phyloP scores from a whole-genome alignment of 805 yeast genomes.

The Zygotorulaspora florentina region DNA sequence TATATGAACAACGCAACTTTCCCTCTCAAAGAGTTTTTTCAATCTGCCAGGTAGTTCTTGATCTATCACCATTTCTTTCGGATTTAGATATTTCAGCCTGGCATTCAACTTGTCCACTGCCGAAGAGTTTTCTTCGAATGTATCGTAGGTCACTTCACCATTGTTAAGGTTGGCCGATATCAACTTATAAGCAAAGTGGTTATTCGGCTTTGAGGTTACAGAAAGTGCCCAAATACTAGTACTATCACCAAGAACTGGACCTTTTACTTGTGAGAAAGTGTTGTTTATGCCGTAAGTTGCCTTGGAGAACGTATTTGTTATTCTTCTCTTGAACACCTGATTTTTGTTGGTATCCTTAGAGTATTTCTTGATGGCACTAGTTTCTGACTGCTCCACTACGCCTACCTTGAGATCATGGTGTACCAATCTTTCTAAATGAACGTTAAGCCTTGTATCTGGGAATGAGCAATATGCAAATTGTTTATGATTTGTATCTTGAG shows the following conservation, averaged over 20 bases:
- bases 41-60: conserved; percentile 17
- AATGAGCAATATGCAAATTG: conserved; percentile 80
- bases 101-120: conserved; percentile 66
- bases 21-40: conserved; percentile 38
- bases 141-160: conserved; percentile 73
- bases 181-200: conserved; percentile 14
- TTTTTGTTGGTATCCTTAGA: conserved; percentile 41
- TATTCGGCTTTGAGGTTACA: conserved; percentile 2
- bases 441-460: conserved; percentile 70
- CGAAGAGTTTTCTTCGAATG: conserved; percentile 52
- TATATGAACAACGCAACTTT: conserved; percentile 25
- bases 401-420: conserved; percentile 77
- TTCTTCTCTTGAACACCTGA: conserved; percentile 59
- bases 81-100: conserved; percentile 66
- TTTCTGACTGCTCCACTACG: conserved; percentile 78
- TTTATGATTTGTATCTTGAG: conserved; percentile 46
- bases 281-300: conserved; percentile 61
- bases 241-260: conserved; percentile 23
- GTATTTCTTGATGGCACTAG: conserved; percentile 64
- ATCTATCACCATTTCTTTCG: conserved; percentile 60
- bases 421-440: conserved; percentile 71
- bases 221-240: conserved; percentile 30
- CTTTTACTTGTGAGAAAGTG: conserved; percentile 49
- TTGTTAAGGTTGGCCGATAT: conserved; percentile 64
- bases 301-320: conserved; percentile 70